phyloP scores from a whole-genome alignment of 2,329 filamentous ascomycete species.

The Myrmaecium sp. region DNA sequence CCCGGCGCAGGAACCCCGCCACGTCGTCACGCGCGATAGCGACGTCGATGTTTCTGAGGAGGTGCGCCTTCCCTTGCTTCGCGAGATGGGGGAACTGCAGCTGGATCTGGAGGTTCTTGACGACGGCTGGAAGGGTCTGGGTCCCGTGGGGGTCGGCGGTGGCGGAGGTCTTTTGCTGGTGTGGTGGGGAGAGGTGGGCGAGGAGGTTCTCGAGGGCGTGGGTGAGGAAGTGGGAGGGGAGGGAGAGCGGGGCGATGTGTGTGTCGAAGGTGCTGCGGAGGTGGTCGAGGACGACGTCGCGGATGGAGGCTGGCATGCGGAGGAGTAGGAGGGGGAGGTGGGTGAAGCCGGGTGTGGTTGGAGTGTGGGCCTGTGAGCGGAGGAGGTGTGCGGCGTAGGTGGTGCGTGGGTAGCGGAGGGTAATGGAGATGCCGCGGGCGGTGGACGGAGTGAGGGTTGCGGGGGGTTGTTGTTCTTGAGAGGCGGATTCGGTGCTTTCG shows the following conservation, averaged over 20 bases:
- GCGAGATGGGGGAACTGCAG: constrained; percentile 13
- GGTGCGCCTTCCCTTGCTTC: constrained; percentile 9
- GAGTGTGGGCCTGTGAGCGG: constrained; percentile 16
- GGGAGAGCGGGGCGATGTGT: constrained; percentile 26
- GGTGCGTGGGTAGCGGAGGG: constrained; percentile 32
- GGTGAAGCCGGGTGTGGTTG: constrained; percentile 20
- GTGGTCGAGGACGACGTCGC: constrained; percentile 32
- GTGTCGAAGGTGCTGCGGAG: constrained; percentile 33
- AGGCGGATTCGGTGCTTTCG: constrained; percentile 12
- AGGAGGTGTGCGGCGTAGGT: constrained; percentile 35
- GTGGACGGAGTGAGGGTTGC: constrained; percentile 8
- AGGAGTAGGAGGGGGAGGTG: constrained; percentile 33
- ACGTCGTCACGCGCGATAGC: constrained; percentile 25
- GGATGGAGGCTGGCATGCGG: constrained; percentile 31
- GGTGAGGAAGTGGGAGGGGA: constrained; percentile 29
- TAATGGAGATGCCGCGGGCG: constrained; percentile 29
- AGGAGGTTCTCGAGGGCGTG: constrained; percentile 36
- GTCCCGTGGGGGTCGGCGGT: constrained; percentile 10
- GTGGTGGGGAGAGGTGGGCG: constrained; percentile 35
- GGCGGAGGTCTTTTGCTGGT: background rate
- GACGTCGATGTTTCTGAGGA: constrained; percentile 26
- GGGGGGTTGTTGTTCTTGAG: too few relatives aligned
- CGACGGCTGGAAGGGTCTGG: constrained; percentile 14
- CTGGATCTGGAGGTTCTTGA: constrained; percentile 19
- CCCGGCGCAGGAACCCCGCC: constrained; percentile 15